Conservation (phyloP, 441 rosid genomes). For the Sinapis alba region DNA sequence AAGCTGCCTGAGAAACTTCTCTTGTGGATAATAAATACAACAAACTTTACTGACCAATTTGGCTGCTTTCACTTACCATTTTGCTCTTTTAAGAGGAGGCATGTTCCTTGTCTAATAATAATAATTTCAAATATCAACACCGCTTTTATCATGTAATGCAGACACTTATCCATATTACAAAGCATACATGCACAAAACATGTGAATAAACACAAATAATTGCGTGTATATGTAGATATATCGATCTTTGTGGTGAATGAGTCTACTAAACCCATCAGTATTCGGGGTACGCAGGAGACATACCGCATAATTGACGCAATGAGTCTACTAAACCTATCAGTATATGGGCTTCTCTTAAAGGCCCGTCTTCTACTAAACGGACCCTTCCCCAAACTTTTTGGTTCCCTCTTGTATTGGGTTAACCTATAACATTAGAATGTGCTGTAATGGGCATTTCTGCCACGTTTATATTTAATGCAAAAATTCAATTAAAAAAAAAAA, state of each 20-base stretch:
- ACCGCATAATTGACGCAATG: too few species aligned
- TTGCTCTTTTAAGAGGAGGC: not conserved
- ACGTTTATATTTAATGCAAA: too few species aligned
- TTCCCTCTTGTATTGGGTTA: too few species aligned
- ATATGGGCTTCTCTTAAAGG: too few species aligned
- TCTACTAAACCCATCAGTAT: too few species aligned
- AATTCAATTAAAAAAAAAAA: too few species aligned
- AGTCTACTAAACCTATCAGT: too few species aligned
- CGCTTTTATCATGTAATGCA: not conserved
- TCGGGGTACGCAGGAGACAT: too few species aligned
- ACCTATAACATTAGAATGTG: too few species aligned
- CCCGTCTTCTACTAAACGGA: too few species aligned
- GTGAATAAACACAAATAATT: not conserved
- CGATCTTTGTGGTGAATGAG: not conserved
- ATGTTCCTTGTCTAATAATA: not conserved
- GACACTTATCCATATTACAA: not conserved
- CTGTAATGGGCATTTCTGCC: too few species aligned
- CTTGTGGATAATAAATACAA: not conserved
- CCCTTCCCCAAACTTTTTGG: too few species aligned
- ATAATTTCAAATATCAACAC: not conserved
- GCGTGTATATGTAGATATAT: not conserved
- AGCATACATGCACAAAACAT: not conserved
- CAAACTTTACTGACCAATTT: slow-evolving; percentile 25
- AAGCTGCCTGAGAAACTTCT: slow-evolving; percentile 1
- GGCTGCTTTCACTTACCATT: not conserved